Conservation (phyloP, 768 basidiomycete species). For the Exsudoporus frostii region DNA sequence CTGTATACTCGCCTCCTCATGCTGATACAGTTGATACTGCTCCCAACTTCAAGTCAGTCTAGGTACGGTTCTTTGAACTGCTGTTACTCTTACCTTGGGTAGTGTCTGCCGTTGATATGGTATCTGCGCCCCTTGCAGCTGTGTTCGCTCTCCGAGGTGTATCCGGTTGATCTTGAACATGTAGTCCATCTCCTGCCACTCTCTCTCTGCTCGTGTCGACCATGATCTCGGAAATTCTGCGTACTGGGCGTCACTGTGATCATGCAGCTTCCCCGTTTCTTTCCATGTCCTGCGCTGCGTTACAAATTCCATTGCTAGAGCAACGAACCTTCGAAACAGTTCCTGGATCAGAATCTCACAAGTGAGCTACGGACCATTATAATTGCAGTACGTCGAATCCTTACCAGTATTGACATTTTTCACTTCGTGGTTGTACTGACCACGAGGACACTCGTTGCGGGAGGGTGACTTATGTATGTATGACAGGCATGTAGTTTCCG, state of each 20-base stretch:
- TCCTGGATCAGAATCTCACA: constrained; percentile 12
- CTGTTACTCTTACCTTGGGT: constrained; percentile 17
- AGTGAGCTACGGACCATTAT: constrained; percentile 16
- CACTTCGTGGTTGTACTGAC: constrained; percentile 20
- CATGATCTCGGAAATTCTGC: constrained; percentile 26
- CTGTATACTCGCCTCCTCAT: constrained; percentile 15
- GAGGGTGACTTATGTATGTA: constrained; percentile 25
- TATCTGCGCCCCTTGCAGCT: constrained; percentile 5
- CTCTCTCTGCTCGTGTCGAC: constrained; percentile 25
- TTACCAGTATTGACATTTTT: constrained; percentile 31
- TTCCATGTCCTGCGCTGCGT: constrained; percentile 21
- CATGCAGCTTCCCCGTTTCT: constrained; percentile 3
- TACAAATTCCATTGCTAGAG: constrained; percentile 21
- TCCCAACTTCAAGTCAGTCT: constrained; percentile 8
- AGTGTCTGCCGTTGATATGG: constrained; percentile 8
- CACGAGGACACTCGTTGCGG: constrained; percentile 21
- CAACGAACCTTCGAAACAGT: constrained; percentile 23
- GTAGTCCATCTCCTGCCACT: constrained; percentile 25
- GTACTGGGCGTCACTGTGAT: constrained; percentile 14
- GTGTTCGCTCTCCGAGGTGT: constrained; percentile 3
- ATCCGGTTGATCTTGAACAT: constrained; percentile 16
- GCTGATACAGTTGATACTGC: constrained; percentile 10
- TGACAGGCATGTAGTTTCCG: constrained; percentile 5
- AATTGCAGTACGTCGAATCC: constrained; percentile 13
- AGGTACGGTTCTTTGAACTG: neutral